A percentile compares a stretch with the other conserved stretches of the same genome.
Evolutionary conservation across 2,329 filamentous ascomycete species (phyloP).

Genomic region (Westerdykella aurantiaca): DNA sequence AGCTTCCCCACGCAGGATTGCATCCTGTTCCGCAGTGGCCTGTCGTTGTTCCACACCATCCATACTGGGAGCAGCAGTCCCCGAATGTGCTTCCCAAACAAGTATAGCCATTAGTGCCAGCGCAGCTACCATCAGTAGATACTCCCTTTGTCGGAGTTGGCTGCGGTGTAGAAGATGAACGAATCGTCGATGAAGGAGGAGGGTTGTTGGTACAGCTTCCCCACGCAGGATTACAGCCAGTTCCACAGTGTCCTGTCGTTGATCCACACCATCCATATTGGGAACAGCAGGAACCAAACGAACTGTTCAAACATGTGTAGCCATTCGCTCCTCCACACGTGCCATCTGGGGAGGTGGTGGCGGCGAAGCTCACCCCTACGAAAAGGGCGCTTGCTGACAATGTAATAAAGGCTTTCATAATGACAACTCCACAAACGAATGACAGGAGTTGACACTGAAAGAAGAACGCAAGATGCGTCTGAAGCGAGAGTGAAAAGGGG

Average conservation of each 20-base stretch:
- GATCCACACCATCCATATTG: conserved; percentile 12
- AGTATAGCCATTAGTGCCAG: conserved; percentile 37
- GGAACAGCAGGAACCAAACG: conserved; percentile 13
- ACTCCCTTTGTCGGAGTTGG: conserved; percentile 24
- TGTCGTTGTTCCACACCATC: conserved; percentile 27
- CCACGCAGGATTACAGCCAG: conserved; percentile 13
- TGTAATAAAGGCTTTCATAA: background rate
- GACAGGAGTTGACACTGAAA: too few species aligned
- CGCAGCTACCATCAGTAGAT: conserved; percentile 41
- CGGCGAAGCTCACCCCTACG: background rate
- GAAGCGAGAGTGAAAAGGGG: too few species aligned
- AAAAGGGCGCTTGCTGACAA: background rate
- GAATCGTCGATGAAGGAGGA: background rate
- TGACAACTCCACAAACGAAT: too few species aligned
- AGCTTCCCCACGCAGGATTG: conserved; percentile 35
- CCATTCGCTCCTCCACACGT: conserved; percentile 8
- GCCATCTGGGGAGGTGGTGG: conserved; percentile 7
- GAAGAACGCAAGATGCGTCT: too few species aligned
- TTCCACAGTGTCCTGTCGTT: conserved; percentile 8
- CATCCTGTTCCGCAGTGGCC: conserved; percentile 38
- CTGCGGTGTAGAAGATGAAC: background rate
- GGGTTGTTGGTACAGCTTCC: conserved; percentile 14
- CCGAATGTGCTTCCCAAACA: conserved; percentile 42
- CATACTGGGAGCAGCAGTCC: conserved; percentile 41
- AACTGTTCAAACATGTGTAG: conserved; percentile 8